Evolutionary conservation across 257 asterid genomes (phyloP).

Genomic region (Solanum pimpinellifolium): DNA sequence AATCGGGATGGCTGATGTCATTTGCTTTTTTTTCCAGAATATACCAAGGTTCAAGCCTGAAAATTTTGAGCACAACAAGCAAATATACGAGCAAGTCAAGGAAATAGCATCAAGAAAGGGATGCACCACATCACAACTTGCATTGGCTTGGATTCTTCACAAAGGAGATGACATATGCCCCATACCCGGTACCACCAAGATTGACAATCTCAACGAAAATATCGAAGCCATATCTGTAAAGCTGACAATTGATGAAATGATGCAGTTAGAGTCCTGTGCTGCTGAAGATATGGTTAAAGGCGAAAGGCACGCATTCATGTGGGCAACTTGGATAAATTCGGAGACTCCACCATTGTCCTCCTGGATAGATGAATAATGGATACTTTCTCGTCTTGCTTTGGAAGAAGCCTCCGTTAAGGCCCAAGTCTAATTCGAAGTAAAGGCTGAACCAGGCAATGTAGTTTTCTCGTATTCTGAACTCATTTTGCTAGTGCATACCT

Average conservation of each 20-base stretch:
- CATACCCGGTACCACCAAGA: constrained; percentile 28
- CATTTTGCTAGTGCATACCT: background rate
- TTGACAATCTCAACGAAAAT: constrained; percentile 13
- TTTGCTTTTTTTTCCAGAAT: background rate
- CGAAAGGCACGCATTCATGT: constrained; percentile 9
- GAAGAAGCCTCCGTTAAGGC: background rate
- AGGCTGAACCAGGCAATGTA: background rate
- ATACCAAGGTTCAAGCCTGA: constrained; percentile 16
- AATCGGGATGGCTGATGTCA: background rate
- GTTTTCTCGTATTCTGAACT: background rate
- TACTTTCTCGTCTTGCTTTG: background rate
- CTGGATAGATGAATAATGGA: constrained; percentile 8
- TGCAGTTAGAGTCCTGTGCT: constrained; percentile 16
- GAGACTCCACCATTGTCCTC: constrained; percentile 22
- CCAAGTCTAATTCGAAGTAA: background rate
- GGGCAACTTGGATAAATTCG: constrained; percentile 10
- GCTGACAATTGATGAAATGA: constrained; percentile 9
- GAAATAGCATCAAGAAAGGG: constrained; percentile 16
- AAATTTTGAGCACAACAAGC: constrained; percentile 15
- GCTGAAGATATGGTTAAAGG: constrained; percentile 14
- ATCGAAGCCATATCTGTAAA: constrained; percentile 14
- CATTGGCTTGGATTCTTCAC: constrained; percentile 31
- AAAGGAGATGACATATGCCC: constrained; percentile 25
- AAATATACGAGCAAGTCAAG: constrained; percentile 6
- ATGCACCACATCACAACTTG: constrained; percentile 22